Evolutionary conservation across 2,329 filamentous ascomycete genomes (phyloP), one percentile per base, ranked within the genome.

Genomic region (Aspergillus tubingensis): DNA sequence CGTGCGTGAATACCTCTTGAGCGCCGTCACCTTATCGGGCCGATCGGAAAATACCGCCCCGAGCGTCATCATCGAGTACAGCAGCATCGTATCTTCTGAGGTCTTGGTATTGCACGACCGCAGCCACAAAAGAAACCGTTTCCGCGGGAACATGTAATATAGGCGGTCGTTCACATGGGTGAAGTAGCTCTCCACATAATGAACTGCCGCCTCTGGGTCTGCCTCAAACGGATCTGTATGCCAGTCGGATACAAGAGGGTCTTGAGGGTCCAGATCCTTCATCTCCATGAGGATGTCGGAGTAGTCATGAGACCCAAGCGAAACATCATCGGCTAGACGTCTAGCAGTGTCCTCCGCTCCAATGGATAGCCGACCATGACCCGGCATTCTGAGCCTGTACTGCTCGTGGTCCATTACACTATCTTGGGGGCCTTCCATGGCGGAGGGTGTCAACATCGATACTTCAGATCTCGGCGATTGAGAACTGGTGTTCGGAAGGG

Each of bases 51-150:
- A 88, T 1, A 84, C 70, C 4, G 84, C 82, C 1, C 83, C 85
- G 66, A 86, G 69, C 1, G 85, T 82, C 62, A 89, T 78, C 66
- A 88, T 80, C 1, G 83, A 80, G 68, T 88, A 87, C 8, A 88
- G 74, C 3, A 88, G 76, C 82, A 87, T 86, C 43, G 83, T 77
- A 67, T 88, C 85, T 43, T 83, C 80, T 19, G 76, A 72, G 13
- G 78, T 81, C 66, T 85, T 86, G 10, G 79, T 73, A n/a, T 68
- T 71, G 39, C 72, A 75, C 13, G 76, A 79, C 53, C 78, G 77
- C 36, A 85, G 73, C 86, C 86, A 88, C 21, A 76, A 68, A 25
- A 80, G 74, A 64, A 88, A 88, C 8, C 80, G 76, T 41, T 76
- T 72, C 38, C 79, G 77, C 2, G 86, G 85, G 60, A 87, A 85